Percentiles rank a stretch among this genome's conserved stretches.
Conservation (phyloP, 495 filamentous ascomycete genomes). For the Tuber microsphaerosporum region DNA sequence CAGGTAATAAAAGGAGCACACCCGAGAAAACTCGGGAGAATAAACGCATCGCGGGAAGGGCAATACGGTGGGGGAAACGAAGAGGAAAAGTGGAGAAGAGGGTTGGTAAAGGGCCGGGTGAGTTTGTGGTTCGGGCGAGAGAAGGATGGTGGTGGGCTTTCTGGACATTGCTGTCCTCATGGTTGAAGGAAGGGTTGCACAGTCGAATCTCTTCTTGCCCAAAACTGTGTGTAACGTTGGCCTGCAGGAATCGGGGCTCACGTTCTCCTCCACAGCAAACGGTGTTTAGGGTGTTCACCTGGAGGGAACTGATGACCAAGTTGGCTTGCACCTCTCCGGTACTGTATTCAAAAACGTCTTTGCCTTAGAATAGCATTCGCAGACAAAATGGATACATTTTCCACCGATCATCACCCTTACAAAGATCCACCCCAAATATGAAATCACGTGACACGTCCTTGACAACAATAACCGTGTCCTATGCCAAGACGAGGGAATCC, state of each 20-base stretch:
- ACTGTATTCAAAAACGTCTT: background rate
- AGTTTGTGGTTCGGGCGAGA: background rate
- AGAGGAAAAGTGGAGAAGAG: background rate
- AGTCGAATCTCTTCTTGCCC: background rate
- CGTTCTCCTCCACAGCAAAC: background rate
- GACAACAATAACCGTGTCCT: background rate
- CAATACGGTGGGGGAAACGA: background rate
- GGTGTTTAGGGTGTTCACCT: background rate
- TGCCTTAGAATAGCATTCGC: background rate
- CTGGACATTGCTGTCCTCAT: background rate
- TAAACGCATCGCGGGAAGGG: background rate
- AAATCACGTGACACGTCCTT: background rate
- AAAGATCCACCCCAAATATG: background rate
- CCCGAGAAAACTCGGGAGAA: background rate
- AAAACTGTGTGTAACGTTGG: background rate
- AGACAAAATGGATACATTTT: background rate
- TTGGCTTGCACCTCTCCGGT: background rate
- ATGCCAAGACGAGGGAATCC: background rate
- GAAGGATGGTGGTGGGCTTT: background rate
- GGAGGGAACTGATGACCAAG: background rate
- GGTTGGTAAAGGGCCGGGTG: background rate
- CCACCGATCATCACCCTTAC: background rate
- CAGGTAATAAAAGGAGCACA: conserved; percentile 4
- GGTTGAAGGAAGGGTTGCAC: background rate
- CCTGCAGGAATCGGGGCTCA: background rate